Percentiles rank a stretch among this genome's conserved stretches.
Evolutionary conservation across 2,329 filamentous ascomycete genomes (phyloP).

Genomic region (Berkeleyomyces basicola): DNA sequence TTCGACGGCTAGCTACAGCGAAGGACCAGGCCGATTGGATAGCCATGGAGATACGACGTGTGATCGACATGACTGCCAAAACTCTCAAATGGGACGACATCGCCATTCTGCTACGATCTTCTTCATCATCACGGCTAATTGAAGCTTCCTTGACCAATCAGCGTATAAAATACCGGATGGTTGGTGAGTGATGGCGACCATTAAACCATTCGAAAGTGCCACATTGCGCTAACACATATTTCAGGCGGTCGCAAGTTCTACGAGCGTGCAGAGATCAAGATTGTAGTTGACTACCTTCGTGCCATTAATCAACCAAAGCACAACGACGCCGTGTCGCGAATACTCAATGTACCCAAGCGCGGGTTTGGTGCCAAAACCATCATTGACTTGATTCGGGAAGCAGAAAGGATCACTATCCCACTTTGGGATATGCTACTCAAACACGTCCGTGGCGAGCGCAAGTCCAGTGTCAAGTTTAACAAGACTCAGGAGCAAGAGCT

Average conservation of each 20-base stretch:
- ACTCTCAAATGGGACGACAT: constrained; percentile 63
- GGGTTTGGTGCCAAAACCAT: constrained; percentile 68
- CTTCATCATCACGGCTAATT: constrained; percentile 67
- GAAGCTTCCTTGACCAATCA: constrained; percentile 66
- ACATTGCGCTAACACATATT: not conserved
- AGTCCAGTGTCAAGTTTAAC: constrained; percentile 32
- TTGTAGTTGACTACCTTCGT: constrained; percentile 73
- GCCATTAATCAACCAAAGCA: constrained; percentile 73
- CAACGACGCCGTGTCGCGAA: constrained; percentile 67
- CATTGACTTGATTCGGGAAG: constrained; percentile 57
- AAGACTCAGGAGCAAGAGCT: constrained; percentile 25
- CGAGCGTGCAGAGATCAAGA: constrained; percentile 76
- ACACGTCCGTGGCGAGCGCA: constrained; percentile 34
- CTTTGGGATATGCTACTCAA: constrained; percentile 57
- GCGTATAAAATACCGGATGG: constrained; percentile 81
- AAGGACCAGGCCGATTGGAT: constrained; percentile 75
- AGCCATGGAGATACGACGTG: constrained; percentile 62
- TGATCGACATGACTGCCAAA: constrained; percentile 51
- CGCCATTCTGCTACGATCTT: constrained; percentile 74
- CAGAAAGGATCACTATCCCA: constrained; percentile 49
- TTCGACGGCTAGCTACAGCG: constrained; percentile 56
- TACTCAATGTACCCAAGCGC: constrained; percentile 71
- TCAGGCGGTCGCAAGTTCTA: constrained; percentile 63
- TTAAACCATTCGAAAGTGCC: not conserved
- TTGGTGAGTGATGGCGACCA: constrained; percentile 30